A percentile compares a stretch with the other conserved stretches of the same genome.
phyloP scores from a whole-genome alignment of 805 yeast species.

The Suhomyces kilbournensis region DNA sequence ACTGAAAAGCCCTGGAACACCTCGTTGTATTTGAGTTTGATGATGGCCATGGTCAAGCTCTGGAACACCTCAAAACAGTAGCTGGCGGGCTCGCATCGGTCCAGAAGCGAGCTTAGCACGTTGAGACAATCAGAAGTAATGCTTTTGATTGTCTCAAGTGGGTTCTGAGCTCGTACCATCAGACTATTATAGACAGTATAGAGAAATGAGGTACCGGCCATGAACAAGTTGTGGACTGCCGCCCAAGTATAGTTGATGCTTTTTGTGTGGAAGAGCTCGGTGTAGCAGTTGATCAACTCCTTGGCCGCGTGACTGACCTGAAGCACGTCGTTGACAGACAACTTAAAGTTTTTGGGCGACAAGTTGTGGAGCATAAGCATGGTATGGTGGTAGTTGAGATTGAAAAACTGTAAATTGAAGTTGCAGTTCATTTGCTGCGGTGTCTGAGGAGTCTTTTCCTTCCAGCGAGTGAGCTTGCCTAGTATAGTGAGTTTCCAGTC shows the following conservation, averaged over 20 bases:
- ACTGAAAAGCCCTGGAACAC: constrained; percentile 18
- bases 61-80: constrained; percentile 72
- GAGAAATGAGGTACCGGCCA: constrained; percentile 84
- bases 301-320: constrained; percentile 62
- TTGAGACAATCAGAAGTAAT: constrained; percentile 55
- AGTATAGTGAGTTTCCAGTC: constrained; percentile 64
- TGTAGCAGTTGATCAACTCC: constrained; percentile 63
- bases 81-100: constrained; percentile 74
- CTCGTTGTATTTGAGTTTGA: constrained; percentile 52
- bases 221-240: constrained; percentile 81
- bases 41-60: constrained; percentile 66
- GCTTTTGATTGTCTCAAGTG: constrained; percentile 41
- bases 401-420: constrained; percentile 68
- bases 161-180: constrained; percentile 46
- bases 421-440: constrained; percentile 64
- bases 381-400: constrained; percentile 74
- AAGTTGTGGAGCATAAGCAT: constrained; percentile 70
- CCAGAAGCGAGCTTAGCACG: constrained; percentile 59
- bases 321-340: constrained; percentile 51
- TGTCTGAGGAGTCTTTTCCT: constrained; percentile 51
- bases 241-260: constrained; percentile 88
- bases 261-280: constrained; percentile 52
- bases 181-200: constrained; percentile 71
- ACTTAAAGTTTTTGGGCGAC: constrained; percentile 62
- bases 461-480: constrained; percentile 61